Evolutionary conservation across 2,329 filamentous ascomycete species (phyloP), one percentile per base, ranked within the genome.

Genomic region (Juglanconis oblonga): DNA sequence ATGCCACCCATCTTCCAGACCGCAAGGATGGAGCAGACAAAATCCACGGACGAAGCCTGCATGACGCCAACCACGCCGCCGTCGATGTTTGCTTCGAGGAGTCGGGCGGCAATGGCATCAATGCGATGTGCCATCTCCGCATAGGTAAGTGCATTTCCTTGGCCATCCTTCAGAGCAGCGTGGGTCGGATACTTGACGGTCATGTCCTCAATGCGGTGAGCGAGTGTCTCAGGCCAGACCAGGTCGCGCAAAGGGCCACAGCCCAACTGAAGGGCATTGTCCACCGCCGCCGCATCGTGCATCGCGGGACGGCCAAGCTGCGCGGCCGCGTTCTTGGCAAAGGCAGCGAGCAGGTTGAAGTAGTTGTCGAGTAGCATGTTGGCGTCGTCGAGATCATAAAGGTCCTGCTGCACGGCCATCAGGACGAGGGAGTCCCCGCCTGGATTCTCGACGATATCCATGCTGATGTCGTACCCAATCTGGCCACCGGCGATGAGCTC

Each of bases 41-140:
- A 75, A 50, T 78, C 71, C 0, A 66, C 44, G 0, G 67, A 62
- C 0, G 79, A 69, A 3, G 76, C 57, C 40, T 76, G 72, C 50
- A 78, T 74, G 2, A 82, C 75, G 0, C 65, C 72, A 2, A 83
- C 71, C 0, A 58, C 57, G 10, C 66, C 66, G 0, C 68, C 71
- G 1, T 55, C 54, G 5, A 67, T 59, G 5, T 62, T 65, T 3
- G 59, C 55, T 5, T 38, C 57, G 5, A 64, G 35, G 8, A 79
- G 64, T 3, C 68, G 64, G 8, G 42, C 51, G 2, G 72, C 68
- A 45, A 81, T 77, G 5, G 61, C 59, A 8, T 76, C 57, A 10
- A 74, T 68, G 2, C 72, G 72, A 8, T 62, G 13, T 17, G 58
- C 64, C 66, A 81, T 67, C 3, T 71, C 59, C 4, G 24, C 13